Conservation (phyloP, 805 yeast species). For the Teunomyces pallodes region DNA sequence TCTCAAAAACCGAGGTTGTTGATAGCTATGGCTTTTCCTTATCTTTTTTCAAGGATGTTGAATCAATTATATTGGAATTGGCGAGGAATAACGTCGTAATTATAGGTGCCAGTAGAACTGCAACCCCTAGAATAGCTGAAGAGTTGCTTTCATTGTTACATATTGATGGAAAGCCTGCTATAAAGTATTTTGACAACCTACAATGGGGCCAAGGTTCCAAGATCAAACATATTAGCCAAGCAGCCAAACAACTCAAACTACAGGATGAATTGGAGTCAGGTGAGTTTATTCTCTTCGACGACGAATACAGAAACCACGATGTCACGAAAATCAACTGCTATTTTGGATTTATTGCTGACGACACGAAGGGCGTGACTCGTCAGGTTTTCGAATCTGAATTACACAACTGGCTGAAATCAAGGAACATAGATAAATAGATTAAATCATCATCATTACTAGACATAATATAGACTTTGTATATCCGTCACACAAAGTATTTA, state of each 20-base stretch:
- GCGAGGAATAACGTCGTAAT: constrained; percentile 46
- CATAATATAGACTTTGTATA: constrained; percentile 1
- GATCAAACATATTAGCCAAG: constrained; percentile 51
- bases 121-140: constrained; percentile 73
- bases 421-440: neutral
- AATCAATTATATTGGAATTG: constrained; percentile 55
- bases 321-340: constrained; percentile 69
- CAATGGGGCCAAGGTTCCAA: constrained; percentile 73
- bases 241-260: constrained; percentile 48
- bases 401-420: constrained; percentile 25
- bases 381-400: constrained; percentile 48
- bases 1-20: constrained; percentile 32
- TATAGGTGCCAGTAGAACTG: constrained; percentile 77
- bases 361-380: constrained; percentile 56
- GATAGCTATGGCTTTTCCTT: constrained; percentile 58
- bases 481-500: neutral
- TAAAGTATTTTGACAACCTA: constrained; percentile 50
- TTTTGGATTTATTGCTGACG: constrained; percentile 62
- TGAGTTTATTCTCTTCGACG: constrained; percentile 61
- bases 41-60: constrained; percentile 66
- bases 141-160: constrained; percentile 54
- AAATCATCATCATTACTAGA: neutral
- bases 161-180: constrained; percentile 53
- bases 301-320: constrained; percentile 74
- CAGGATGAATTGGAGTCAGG: constrained; percentile 45